A percentile compares a stretch with the other conserved stretches of the same genome.
phyloP scores from a whole-genome alignment of 768 basidiomycete genomes.

The Auricularia auricula-judae region DNA sequence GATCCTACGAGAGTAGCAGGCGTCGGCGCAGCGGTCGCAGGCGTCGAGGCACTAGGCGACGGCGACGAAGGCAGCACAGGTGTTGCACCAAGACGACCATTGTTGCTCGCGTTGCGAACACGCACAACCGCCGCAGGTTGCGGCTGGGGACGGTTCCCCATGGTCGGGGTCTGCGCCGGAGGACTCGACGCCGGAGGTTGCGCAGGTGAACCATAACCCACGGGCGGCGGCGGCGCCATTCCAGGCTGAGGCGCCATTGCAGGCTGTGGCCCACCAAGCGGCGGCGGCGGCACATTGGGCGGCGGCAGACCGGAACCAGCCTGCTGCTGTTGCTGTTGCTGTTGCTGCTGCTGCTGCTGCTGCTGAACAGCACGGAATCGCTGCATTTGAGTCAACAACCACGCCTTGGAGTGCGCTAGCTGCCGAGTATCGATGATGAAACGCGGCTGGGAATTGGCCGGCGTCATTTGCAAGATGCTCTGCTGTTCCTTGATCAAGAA shows the following conservation, averaged over 20 bases:
- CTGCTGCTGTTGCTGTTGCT: neutral
- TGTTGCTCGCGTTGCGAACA: neutral
- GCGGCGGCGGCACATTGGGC: neutral
- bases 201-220: neutral
- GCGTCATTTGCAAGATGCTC: no score
- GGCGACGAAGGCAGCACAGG: neutral
- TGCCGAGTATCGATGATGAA: neutral
- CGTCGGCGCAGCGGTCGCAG: slow-evolving; percentile 3
- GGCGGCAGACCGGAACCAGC: neutral
- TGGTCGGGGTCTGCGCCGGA: neutral
- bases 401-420: neutral
- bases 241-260: neutral
- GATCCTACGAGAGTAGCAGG: slow-evolving; percentile 3
- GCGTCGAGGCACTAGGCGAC: slow-evolving; percentile 13
- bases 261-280: neutral
- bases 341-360: neutral
- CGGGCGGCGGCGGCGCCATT: neutral
- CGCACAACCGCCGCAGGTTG: neutral
- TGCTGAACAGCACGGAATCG: neutral
- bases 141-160: neutral
- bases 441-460: neutral
- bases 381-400: neutral
- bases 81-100: no score
- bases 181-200: neutral
- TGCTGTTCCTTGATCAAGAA: no score